Evolutionary conservation across 352 stramenopile species (phyloP), one percentile per base, ranked within the genome.

Genomic region (Sclerospora graminicola): DNA sequence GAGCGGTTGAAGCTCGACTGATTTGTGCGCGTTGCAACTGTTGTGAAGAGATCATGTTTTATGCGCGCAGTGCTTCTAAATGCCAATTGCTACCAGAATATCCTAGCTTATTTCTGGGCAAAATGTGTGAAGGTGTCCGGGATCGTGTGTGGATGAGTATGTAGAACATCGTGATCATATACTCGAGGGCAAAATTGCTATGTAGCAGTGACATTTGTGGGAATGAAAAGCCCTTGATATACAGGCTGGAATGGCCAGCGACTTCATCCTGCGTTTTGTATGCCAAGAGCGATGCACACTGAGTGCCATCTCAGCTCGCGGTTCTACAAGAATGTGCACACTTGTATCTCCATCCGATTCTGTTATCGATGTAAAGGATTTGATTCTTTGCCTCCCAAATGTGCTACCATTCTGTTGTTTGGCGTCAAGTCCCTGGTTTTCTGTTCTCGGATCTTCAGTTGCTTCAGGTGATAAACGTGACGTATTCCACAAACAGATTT

Each of bases 201-300:
- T 81, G 67, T 8, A 91, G 29, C 8, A 88, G 62, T 30, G 80
- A 75, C 60, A 89, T 77, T 41, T 93, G 81, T 16, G 81, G 81
- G 48, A 95, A 93, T 10, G 75, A 92, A 27, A 80, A 89, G 37
- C 78, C 81, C 41, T 89, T 89, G 48, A 88, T 61, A 21, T 92
- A 68, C 15, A 93, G 53, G 0, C 83, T 81, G 4, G 53, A 88
- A 51, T 93, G 81, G 10, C 83, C 81, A 1, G 83, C 83, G 20
- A 91, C 69, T 46, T 95, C 83, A 24, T 93, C 78, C 61, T 92
- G 93, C 39, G 80, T 80, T 58, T 92, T 93, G 72, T 95, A 95
- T n/a, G 79, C 74, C 51, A 90, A 75, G 13, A 95, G 45, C 29
- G 93, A 40, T 6, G 88, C 63, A 6, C 89, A 43, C 40, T 91